These are phyloP conservation scores for Talaromyces sp. DNA, from an alignment of 2,329 filamentous ascomycete genomes.

Conservation along the genomic window DNA sequence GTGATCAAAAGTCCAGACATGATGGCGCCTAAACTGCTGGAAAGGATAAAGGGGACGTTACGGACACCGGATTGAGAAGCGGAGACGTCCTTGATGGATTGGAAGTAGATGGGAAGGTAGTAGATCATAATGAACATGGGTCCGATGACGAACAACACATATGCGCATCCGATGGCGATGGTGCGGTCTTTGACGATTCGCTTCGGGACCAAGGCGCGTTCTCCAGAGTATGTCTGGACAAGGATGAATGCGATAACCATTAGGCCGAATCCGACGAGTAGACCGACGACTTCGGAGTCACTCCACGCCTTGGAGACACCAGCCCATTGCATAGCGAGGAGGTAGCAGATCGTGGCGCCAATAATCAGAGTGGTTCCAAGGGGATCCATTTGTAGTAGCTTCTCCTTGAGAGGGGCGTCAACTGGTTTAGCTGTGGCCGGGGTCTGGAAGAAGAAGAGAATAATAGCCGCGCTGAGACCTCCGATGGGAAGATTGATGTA, in stretches of 20 bases:
- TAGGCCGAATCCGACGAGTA: conserved; percentile 24
- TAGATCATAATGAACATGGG: conserved; percentile 38
- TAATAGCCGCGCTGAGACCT: conserved; percentile 27
- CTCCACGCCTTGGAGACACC: conserved; percentile 19
- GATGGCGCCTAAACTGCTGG: conserved; percentile 30
- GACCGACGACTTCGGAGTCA: conserved; percentile 13
- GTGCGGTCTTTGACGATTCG: conserved; percentile 40
- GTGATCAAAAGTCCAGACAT: conserved; percentile 31
- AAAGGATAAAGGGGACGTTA: conserved; percentile 45
- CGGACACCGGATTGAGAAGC: conserved; percentile 40
- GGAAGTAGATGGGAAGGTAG: conserved; percentile 37
- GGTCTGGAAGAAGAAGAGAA: conserved; percentile 30
- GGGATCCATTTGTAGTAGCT: conserved; percentile 28
- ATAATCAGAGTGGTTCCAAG: conserved; percentile 27
- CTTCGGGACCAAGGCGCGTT: conserved; percentile 34
- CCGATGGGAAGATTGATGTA: conserved; percentile 39
- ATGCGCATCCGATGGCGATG: conserved; percentile 35
- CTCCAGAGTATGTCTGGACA: conserved; percentile 25
- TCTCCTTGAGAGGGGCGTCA: conserved; percentile 23
- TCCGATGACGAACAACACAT: conserved; percentile 38
- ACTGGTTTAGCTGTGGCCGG: conserved; percentile 22
- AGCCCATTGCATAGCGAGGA: conserved; percentile 21
- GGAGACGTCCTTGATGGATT: conserved; percentile 35
- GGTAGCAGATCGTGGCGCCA: conserved; percentile 21
- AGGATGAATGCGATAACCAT: conserved; percentile 25